A percentile compares a stretch with the other conserved stretches of the same genome.
These are phyloP conservation scores for Carex littledalei DNA, from an alignment of 176 grass and related monocot species.

Conservation along the genomic window DNA sequence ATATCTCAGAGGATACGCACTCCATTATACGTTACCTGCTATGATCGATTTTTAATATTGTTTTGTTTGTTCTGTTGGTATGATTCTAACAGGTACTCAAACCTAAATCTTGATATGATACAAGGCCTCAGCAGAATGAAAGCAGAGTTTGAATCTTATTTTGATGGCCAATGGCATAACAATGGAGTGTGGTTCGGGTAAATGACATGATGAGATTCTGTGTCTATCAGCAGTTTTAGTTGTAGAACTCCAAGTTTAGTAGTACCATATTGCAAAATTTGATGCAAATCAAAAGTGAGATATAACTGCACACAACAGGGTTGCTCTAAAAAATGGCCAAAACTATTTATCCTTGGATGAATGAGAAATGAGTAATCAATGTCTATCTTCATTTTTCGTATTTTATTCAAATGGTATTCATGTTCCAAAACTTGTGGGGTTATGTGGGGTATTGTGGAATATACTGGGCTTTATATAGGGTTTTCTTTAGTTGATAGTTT, in stretches of 20 bases:
- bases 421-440: background rate
- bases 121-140: constrained; percentile 39
- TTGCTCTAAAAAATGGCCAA: background rate
- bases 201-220: constrained; percentile 3
- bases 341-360: background rate
- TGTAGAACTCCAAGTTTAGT: background rate
- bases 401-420: background rate
- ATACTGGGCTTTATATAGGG: background rate
- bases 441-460: background rate
- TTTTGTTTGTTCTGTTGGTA: background rate
- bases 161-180: constrained; percentile 43
- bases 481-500: background rate
- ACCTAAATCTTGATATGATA: constrained; percentile 17
- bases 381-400: background rate
- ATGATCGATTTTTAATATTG: background rate
- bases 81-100: background rate
- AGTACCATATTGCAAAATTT: background rate
- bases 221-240: background rate
- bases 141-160: constrained; percentile 52
- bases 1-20: no score
- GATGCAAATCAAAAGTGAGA: background rate
- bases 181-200: constrained; percentile 56
- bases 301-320: background rate
- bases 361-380: background rate
- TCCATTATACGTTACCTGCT: background rate